Base-by-base conservation (phyloP, 441 rosid genomes). In the Biscutella laevigata region DNA sequence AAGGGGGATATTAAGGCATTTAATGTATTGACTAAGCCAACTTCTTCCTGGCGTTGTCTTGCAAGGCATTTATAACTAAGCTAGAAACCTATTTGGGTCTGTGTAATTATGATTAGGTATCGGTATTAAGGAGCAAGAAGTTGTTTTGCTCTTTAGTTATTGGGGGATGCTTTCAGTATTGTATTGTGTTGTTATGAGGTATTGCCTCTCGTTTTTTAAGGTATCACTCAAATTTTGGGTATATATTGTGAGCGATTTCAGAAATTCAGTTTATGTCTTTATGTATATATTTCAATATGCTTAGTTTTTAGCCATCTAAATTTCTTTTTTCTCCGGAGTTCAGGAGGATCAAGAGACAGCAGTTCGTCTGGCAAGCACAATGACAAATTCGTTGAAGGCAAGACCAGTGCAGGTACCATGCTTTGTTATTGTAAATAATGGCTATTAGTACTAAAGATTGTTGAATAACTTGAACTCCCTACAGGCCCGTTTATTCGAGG, bases 331-430 rank as follows among this genome's bases (percentile, higher is more conserved):
- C 26, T 50, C 30, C 41, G 37, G 11, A 8, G 27, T 72, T 55
- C 77, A 94, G 99, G 94, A 80, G 65, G 99, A 94, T 78, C 92
- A 67, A 73, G 81, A 79, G 49, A 89, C 71, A 70, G 92, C 96
- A 72, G 62, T 78, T 71, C 76, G 69, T 53, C 62, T 94, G 75
- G 94, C 95, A 28, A 82, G 68, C 70, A 76, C 80, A 46, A 77
- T 83, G 82, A 75, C 69, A 56, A 89, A 85, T 81, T 83, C 94
- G 7, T 75, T 94, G 35, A 94, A 89, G 73, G 96, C 94, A 15
- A 83, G 91, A 74, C 97, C 97, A 36, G 86, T 83, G 68, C 94
- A 79, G 97, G 99, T 92, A 77, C 50, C 61, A 39, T 62, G 44
- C 53, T 44, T 32, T 48, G 44, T 62, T 46, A 19, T 42, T 42